Evolutionary conservation across 192 early-diverging fungal species (phyloP), one percentile per base, ranked within the genome.

Genomic region (Coemansia sp.): DNA sequence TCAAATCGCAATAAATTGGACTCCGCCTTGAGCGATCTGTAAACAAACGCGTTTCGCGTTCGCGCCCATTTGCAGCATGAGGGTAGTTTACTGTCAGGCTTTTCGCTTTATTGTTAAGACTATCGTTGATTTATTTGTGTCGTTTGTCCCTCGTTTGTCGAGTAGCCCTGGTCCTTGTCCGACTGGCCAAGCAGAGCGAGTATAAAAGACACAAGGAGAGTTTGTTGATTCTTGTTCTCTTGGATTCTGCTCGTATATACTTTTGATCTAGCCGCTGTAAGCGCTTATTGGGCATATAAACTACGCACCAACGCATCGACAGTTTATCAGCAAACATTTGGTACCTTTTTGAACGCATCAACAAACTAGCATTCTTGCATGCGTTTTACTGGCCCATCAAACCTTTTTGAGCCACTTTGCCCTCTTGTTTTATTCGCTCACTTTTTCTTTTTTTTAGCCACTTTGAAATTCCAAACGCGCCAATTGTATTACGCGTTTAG

Each of bases 311-410:
- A 21, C 21, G 29, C 41, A 43, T 43, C 1, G 16, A 11, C 41
- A 9, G 10, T 43, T n/a, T 16, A 43, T n/a, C 10, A n/a, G 16
- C 12, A 16, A n/a, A 16, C 41, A 11, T 43, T 8, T 9, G 14
- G 41, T n/a, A 11, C 3, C 16, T 11, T 14, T 10, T 9, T 48
- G 4, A 49, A 49, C 16, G 47, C 47, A 19, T 8, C 3, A 49
- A 43, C 10, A 43, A 43, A 43, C 16, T 49, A n/a, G 47, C 47
- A 49, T 49, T 49, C 47, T 49, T 49, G 47, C 47, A 43, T 43
- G 10, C 41, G 29, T 9, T 43, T 43, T 43, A 19, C n/a, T 49
- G 17, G 47, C 47, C 47, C 47, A 49, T 49, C 47, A 49, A 21
- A 49, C 53, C 7, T 56, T 56, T 56, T 17, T 56, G 10, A 3